Conservation (phyloP, 2,329 filamentous ascomycete species). For the Albophoma yamanashiensis region DNA sequence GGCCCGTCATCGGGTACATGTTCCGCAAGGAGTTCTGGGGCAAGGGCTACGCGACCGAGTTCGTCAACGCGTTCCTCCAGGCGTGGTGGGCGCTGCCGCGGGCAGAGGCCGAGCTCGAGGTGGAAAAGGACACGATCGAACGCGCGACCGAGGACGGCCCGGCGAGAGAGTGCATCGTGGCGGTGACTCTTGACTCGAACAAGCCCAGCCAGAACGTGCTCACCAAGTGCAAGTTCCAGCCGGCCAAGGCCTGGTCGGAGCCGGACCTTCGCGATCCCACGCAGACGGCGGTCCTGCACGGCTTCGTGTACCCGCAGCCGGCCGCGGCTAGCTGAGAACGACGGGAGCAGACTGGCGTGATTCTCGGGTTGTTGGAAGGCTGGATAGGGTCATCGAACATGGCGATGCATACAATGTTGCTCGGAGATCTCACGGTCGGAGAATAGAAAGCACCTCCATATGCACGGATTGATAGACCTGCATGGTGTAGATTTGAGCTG, state of each 20-base stretch:
- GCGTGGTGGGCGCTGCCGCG: conserved; percentile 40
- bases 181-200: conserved; percentile 39
- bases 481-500: background rate
- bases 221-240: conserved; percentile 32
- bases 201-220: conserved; percentile 44
- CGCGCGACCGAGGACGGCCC: conserved; percentile 14
- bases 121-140: conserved; percentile 26
- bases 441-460: background rate
- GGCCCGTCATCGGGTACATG: conserved; percentile 51
- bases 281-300: conserved; percentile 11
- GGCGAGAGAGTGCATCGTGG: conserved; percentile 28
- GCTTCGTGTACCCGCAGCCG: conserved; percentile 7
- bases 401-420: background rate
- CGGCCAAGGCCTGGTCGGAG: conserved; percentile 28
- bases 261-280: conserved; percentile 10
- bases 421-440: background rate
- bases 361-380: background rate
- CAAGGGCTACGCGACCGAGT: conserved; percentile 46
- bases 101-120: conserved; percentile 29
- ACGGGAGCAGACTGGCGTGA: background rate
- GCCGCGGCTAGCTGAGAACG: background rate
- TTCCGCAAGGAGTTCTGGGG: conserved; percentile 43
- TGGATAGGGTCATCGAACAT: background rate
- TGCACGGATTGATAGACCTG: background rate
- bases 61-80: conserved; percentile 33